Conservation (phyloP, 108 stramenopile genomes). For the Cyclotella baltica region DNA sequence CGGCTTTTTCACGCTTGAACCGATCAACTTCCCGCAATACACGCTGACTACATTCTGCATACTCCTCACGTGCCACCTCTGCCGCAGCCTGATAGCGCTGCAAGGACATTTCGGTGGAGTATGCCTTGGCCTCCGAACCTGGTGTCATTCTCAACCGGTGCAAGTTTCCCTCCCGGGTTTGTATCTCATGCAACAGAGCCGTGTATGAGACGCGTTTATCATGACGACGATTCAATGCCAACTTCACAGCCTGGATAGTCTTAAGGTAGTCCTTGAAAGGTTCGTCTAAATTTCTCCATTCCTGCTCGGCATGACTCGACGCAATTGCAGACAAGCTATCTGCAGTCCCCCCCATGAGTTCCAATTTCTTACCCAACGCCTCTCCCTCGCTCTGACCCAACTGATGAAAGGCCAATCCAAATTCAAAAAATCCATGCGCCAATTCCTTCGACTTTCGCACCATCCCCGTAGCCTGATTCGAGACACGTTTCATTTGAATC, state of each 20-base stretch:
- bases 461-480: conserved; percentile 86
- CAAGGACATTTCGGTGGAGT: conserved; percentile 84
- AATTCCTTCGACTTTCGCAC: conserved; percentile 95
- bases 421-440: conserved; percentile 94
- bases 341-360: conserved; percentile 86
- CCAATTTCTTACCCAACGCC: conserved; percentile 83
- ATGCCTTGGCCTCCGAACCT: conserved; percentile 88
- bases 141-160: conserved; percentile 74
- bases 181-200: conserved; percentile 77
- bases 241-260: conserved; percentile 93
- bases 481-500: conserved; percentile 92
- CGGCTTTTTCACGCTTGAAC: conserved; percentile 96
- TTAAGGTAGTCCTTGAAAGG: conserved; percentile 96
- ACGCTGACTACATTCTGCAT: conserved; percentile 86
- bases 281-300: conserved; percentile 89
- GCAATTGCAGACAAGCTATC: conserved; percentile 80
- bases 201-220: conserved; percentile 90
- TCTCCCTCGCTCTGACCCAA: conserved; percentile 94
- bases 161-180: conserved; percentile 67
- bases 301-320: conserved; percentile 89
- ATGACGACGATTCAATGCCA: conserved; percentile 89
- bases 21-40: conserved; percentile 96
- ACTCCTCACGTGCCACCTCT: conserved; percentile 81
- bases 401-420: conserved; percentile 96
- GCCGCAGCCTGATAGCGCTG: conserved; percentile 79